These are phyloP conservation scores for Ramularia endophylla DNA, from an alignment of 2,329 filamentous ascomycete species.

Conservation along the genomic window DNA sequence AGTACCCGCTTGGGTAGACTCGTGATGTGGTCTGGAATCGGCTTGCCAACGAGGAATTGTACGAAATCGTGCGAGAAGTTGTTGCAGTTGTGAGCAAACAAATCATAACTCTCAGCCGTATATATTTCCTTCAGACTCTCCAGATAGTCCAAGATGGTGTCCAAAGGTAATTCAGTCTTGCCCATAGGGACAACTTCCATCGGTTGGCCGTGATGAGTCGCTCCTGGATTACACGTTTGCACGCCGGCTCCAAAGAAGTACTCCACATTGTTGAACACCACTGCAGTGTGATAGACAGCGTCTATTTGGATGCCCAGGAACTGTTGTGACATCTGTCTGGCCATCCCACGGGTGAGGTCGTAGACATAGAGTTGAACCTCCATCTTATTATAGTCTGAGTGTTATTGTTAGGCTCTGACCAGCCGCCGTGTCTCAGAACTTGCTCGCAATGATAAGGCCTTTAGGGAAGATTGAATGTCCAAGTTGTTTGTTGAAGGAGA, in stretches of 20 bases:
- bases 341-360: constrained; percentile 42
- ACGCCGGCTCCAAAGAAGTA: constrained; percentile 89
- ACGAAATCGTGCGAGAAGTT: constrained; percentile 93
- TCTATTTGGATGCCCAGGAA: constrained; percentile 70
- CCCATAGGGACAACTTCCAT: constrained; percentile 72
- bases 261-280: constrained; percentile 77
- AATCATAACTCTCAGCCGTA: constrained; percentile 72
- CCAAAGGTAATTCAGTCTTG: constrained; percentile 68
- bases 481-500: no score
- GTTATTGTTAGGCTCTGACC: no score
- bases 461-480: no score
- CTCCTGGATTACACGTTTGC: constrained; percentile 71
- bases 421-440: no score
- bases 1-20: constrained; percentile 81
- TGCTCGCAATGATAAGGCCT: no score
- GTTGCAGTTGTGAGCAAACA: constrained; percentile 91
- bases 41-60: constrained; percentile 80
- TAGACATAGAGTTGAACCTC: constrained; percentile 48
- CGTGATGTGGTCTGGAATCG: constrained; percentile 81
- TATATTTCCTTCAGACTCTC: constrained; percentile 78
- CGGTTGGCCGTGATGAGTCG: constrained; percentile 79
- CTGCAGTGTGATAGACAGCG: constrained; percentile 90
- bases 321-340: constrained; percentile 47
- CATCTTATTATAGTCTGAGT: constrained; percentile 37
- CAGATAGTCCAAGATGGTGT: constrained; percentile 80